A percentile compares a stretch with the other conserved stretches of the same genome.
Evolutionary conservation across 2,329 filamentous ascomycete genomes (phyloP).

Genomic region (Aspergillus uvarum): DNA sequence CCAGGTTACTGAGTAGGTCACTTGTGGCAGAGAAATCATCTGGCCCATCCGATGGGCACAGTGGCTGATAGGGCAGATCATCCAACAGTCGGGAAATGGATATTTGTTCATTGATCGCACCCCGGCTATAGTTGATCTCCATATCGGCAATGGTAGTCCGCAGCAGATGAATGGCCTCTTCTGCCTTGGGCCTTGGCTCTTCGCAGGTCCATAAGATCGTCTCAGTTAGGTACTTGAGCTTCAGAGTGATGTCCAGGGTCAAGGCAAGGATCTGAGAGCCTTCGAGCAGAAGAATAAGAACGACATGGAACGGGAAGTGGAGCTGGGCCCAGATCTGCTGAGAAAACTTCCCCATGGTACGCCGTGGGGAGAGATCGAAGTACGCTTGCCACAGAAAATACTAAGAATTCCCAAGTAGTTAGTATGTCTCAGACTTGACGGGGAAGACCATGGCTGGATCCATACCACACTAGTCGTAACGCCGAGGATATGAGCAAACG

Average conservation of each 20-base stretch:
- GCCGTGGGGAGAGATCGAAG: constrained; percentile 56
- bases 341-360: constrained; percentile 53
- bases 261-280: constrained; percentile 59
- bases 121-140: constrained; percentile 40
- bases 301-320: constrained; percentile 64
- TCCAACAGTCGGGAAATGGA: constrained; percentile 35
- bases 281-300: constrained; percentile 64
- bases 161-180: constrained; percentile 33
- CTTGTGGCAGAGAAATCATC: constrained; percentile 26
- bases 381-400: constrained; percentile 64
- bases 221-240: constrained; percentile 41
- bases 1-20: constrained; percentile 33
- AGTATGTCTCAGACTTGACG: constrained; percentile 5
- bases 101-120: constrained; percentile 32
- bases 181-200: constrained; percentile 30
- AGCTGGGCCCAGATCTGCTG: constrained; percentile 55
- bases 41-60: constrained; percentile 28
- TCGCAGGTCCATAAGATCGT: constrained; percentile 43
- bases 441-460: not conserved
- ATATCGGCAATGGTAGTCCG: constrained; percentile 41
- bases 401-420: constrained; percentile 19
- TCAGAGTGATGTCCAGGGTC: constrained; percentile 46
- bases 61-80: constrained; percentile 28
- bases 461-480: constrained; percentile 41
- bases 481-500: constrained; percentile 40